Conservation (phyloP, 495 filamentous ascomycete species). For the Chaetomium cochliodes region DNA sequence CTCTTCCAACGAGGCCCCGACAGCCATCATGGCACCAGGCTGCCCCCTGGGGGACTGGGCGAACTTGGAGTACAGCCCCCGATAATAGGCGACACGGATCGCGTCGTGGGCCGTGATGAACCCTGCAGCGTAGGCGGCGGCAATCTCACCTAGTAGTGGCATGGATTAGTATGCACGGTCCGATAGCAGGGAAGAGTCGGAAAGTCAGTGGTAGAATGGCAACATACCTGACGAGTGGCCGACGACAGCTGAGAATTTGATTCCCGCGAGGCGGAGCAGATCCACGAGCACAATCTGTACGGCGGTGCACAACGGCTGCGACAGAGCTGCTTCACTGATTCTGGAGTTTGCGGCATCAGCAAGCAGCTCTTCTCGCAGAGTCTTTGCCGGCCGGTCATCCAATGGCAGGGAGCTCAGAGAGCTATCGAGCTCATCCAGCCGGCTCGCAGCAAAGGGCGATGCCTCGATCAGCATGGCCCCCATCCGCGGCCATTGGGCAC, state of each 20-base stretch:
- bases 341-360: not conserved
- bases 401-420: not conserved
- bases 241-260: constrained; percentile 48
- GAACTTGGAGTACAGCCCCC: constrained; percentile 20
- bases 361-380: not conserved
- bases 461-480: constrained; percentile 32
- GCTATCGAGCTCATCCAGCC: not conserved
- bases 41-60: too few relatives aligned
- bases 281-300: constrained; percentile 51
- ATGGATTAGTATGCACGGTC: too few relatives aligned
- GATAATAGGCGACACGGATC: constrained; percentile 23
- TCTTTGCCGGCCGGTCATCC: not conserved
- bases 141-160: constrained; percentile 50
- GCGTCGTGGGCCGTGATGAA: constrained; percentile 33
- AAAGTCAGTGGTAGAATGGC: too few relatives aligned
- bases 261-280: constrained; percentile 42
- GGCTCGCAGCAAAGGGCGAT: not conserved
- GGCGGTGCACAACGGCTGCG: constrained; percentile 51
- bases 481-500: constrained; percentile 47
- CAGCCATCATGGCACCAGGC: too few relatives aligned
- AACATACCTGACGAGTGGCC: constrained; percentile 54
- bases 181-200: too few relatives aligned
- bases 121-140: constrained; percentile 47
- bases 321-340: not conserved
- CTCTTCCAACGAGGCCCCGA: too few relatives aligned